Base-by-base conservation (phyloP, 2,329 filamentous ascomycete species). In the Penicillium glabrum region DNA sequence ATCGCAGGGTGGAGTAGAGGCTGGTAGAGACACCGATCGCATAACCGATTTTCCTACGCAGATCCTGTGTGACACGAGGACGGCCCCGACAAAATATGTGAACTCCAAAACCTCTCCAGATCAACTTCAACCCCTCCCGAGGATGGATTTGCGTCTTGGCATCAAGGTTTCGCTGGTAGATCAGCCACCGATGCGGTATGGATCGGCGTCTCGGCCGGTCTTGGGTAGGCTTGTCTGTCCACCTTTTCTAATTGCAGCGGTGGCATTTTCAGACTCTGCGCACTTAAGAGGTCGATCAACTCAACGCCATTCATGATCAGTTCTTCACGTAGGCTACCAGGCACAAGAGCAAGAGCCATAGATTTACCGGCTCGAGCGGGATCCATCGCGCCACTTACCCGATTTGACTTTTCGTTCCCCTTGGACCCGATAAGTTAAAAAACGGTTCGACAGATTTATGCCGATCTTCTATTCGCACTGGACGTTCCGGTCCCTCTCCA, bases 161-260 rank as follows among this genome's bases (percentile, higher is more conserved):
- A 63, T 60, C 49, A 59, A 59, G 56, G 61, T 62, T 64, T 57
- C 37, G 35, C 53, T 55, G 13, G 64, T 60, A 56, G 64, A 66
- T 66, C 64, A 54, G 53, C 56, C 51, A 62, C 55, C 21, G 57
- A 62, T 54, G n/a, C 13, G 53, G 62, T 35, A 61, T 58, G 24
- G 64, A 66, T 66, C 64, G 53, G 21, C 63, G 45, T 33, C 33
- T 23, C 43, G 31, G 57, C 29, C 45, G 46, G 59, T 51, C 57
- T 55, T 59, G 31, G 55, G 51, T 35, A 48, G 54, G 54, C 59
- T 63, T 61, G 43, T 47, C 55, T 29, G 47, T 58, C 49, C 45
- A 23, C 10, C n/a, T 33, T 16, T 47, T 5, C 21, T 45, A 39
- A 53, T 53, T 62, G 51, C 48, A 57, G 44, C 56, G 46, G 31